Percentiles rank a stretch among this genome's conserved stretches.
Evolutionary conservation across 73 alveolate genomes (phyloP).

Genomic region (Blepharisma stoltei): DNA sequence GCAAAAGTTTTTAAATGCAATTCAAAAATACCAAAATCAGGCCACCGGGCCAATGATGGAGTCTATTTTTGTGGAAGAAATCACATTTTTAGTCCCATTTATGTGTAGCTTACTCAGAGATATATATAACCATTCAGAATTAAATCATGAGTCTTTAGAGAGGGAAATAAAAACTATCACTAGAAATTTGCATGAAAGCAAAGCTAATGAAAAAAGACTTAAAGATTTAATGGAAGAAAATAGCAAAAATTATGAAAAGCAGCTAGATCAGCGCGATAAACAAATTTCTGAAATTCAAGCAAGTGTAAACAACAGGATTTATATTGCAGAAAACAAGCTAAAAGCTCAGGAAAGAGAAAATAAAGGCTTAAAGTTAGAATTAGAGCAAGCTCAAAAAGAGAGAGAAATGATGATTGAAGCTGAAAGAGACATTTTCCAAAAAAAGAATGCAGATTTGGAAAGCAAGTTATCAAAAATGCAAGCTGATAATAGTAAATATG

Average conservation of each 20-base stretch:
- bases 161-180: background rate
- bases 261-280: background rate
- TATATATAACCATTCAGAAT: background rate
- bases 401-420: conserved; percentile 12
- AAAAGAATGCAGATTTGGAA: background rate
- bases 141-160: background rate
- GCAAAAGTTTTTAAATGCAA: background rate
- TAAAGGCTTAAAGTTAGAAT: background rate
- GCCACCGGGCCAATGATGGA: background rate
- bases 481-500: background rate
- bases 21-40: background rate
- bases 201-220: background rate
- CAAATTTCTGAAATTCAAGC: conserved; percentile 8
- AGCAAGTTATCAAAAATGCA: background rate
- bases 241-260: background rate
- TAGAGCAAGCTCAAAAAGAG: conserved; percentile 3
- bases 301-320: background rate
- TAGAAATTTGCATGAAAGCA: background rate
- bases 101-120: conserved; percentile 4
- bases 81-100: background rate
- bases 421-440: background rate
- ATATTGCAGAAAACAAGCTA: background rate
- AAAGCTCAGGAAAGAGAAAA: background rate
- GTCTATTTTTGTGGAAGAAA: background rate
- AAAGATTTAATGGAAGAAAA: background rate